Conservation (phyloP, 2,329 filamentous ascomycete genomes). For the Rugonectria rugulosa region DNA sequence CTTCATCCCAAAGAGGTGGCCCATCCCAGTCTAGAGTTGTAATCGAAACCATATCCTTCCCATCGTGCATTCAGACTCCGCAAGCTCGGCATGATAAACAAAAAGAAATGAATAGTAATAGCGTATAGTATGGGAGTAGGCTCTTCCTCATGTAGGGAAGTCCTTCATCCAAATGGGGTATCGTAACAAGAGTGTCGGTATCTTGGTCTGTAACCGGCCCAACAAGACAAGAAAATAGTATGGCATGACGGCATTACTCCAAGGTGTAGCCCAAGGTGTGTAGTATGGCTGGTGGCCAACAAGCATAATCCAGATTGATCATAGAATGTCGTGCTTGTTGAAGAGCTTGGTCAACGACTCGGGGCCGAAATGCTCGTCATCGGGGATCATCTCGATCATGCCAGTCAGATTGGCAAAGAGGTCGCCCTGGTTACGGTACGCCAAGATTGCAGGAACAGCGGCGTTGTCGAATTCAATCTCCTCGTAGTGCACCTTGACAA, state of each 20-base stretch:
- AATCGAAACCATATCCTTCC: background rate
- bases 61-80: slow-evolving; percentile 17
- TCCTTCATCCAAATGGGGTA: slow-evolving; percentile 32
- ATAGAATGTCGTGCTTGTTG: slow-evolving; percentile 60
- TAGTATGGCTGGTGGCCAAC: slow-evolving; percentile 18
- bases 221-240: slow-evolving; percentile 15
- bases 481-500: slow-evolving; percentile 89
- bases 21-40: slow-evolving; percentile 23
- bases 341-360: slow-evolving; percentile 62
- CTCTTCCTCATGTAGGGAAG: slow-evolving; percentile 22
- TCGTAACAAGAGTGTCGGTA: slow-evolving; percentile 30
- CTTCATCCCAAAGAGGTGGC: slow-evolving; percentile 1
- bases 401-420: slow-evolving; percentile 91
- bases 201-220: slow-evolving; percentile 19
- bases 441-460: slow-evolving; percentile 85
- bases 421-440: slow-evolving; percentile 86
- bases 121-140: slow-evolving; percentile 13
- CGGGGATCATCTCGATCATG: slow-evolving; percentile 84
- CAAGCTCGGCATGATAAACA: slow-evolving; percentile 8
- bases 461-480: slow-evolving; percentile 95
- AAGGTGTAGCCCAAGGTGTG: slow-evolving; percentile 6
- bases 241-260: slow-evolving; percentile 40
- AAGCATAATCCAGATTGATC: slow-evolving; percentile 22
- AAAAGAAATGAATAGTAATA: slow-evolving; percentile 25
- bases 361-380: slow-evolving; percentile 66